Evolutionary conservation across 1,139 yeast species (phyloP), one percentile per base, ranked within the genome.

Genomic region (Magnusiomyces fungicola): DNA sequence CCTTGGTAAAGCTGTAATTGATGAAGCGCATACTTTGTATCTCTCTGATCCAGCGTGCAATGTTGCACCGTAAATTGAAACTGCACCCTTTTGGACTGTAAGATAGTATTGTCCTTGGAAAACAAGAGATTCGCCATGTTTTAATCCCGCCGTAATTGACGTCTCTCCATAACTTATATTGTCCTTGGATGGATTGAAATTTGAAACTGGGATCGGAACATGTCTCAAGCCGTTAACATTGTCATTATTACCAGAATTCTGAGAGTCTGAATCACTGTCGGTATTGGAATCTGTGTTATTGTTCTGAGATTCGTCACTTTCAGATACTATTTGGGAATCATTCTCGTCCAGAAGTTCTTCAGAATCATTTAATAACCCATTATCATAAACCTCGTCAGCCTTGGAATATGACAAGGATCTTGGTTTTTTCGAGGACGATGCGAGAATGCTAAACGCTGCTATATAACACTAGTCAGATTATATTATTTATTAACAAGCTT

Each of bases 91-190:
- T 47, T 76, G 71, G 0, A 86, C 69, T 5, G 68, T 67, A 23
- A 86, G 47, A 6, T 56, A 60, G 57, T 75, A 82, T 55, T 78
- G 80, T 0, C 96, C 96, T 42, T 74, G 71, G 1, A 85, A 52
- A 30, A 79, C 65, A 2, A 86, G 56, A 36, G 66, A 46, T 29
- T 29, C 47, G 27, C 23, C 37, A 12, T 9, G 18, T n/a, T 10
- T 45, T 22, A 22, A 14, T 4, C 47, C 42, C n/a, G 37, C 41
- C 6, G 27, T 27, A 16, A 36, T 27, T 6, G 27, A 36, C 3
- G 27, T 19, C 9, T 27, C 39, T 16, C 30, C 16, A 23, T 16
- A 32, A 41, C 56, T 53, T 48, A 55, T 54, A 49, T 50, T 51
- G 2, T 22, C 40, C 37, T 45, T 52, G 39, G 53, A 52, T 34